Base-by-base conservation (phyloP, 106 monocot species). In the Allium cepa region DNA sequence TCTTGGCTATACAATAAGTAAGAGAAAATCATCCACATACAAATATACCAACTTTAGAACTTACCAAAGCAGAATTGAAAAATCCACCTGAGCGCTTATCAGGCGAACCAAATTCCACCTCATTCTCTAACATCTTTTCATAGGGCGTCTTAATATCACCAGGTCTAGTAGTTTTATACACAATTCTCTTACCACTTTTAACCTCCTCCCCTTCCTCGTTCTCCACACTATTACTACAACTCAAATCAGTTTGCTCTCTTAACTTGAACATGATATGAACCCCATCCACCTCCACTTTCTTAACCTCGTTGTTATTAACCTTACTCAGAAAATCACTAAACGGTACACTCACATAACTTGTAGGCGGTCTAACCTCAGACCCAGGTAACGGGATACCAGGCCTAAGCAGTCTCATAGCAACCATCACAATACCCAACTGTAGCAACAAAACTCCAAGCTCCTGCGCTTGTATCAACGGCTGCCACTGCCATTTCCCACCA, bases 211-310 rank as follows among this genome's bases (percentile, higher is more conserved):
- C 53, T 64, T 90, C 94, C 22, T 15, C 56, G n/a, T 17, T 63
- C 57, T 22, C 73, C 45, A 27, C 75, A 6, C 17, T 70, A 9
- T 53, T 59, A 36, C 36, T 36, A 36, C 36, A 36, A 2, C 36
- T 36, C 36, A 36, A 36, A 36, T 36, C 36, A 36, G 1, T 36
- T 36, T 36, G 36, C 46, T 74, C 56, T 55, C 79, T 85, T 77
- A 93, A 17, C 49, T 74, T 80, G 66, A 99, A 99, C 84, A 88
- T 75, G 48, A 99, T 99, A 45, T 93, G 82, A 22, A 93, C 90
- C 11, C 97, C 97, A 62, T 99, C 97, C 11, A 99, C 87, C 92
- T 99, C 97, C 27, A 93, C 97, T 79, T 93, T 99, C 58, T 83
- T 84, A 68, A 99, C 89, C 73, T 87, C 89, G 22, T 93, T 77